These are phyloP conservation scores for Sarocladium oryzae DNA, from an alignment of 2,329 filamentous ascomycete genomes.

Conservation along the genomic window DNA sequence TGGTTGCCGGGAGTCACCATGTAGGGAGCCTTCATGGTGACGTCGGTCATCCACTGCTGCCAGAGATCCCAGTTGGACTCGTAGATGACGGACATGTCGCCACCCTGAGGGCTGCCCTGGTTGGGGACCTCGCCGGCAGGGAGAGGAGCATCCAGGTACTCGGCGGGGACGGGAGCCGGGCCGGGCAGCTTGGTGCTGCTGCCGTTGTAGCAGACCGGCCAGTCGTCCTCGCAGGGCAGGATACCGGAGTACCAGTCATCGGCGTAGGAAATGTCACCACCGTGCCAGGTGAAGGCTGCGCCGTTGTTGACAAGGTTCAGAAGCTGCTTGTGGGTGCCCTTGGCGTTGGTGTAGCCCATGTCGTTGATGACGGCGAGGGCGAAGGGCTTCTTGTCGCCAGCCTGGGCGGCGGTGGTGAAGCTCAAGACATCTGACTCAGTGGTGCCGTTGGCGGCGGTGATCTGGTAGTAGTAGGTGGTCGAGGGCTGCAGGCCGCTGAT, in stretches of 20 bases:
- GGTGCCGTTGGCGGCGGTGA: constrained; percentile 30
- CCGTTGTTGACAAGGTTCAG: neutral
- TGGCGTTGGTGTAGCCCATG: constrained; percentile 44
- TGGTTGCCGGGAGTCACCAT: constrained; percentile 44
- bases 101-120: neutral
- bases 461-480: constrained; percentile 56
- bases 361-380: constrained; percentile 42
- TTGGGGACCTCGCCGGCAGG: neutral
- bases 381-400: constrained; percentile 50
- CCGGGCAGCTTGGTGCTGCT: constrained; percentile 28
- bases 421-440: constrained; percentile 47
- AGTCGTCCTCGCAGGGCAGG: constrained; percentile 40
- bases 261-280: constrained; percentile 51
- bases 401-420: constrained; percentile 45
- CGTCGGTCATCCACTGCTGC: constrained; percentile 30
- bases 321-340: constrained; percentile 43
- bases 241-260: constrained; percentile 47
- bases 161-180: neutral
- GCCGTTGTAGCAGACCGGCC: constrained; percentile 49
- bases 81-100: constrained; percentile 7
- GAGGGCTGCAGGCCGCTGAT: constrained; percentile 39
- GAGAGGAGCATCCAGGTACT: neutral
- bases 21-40: constrained; percentile 44
- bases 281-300: constrained; percentile 38
- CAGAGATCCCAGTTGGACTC: constrained; percentile 37